Conservation (phyloP, 2,329 filamentous ascomycete species). For the Alternaria arborescens region DNA sequence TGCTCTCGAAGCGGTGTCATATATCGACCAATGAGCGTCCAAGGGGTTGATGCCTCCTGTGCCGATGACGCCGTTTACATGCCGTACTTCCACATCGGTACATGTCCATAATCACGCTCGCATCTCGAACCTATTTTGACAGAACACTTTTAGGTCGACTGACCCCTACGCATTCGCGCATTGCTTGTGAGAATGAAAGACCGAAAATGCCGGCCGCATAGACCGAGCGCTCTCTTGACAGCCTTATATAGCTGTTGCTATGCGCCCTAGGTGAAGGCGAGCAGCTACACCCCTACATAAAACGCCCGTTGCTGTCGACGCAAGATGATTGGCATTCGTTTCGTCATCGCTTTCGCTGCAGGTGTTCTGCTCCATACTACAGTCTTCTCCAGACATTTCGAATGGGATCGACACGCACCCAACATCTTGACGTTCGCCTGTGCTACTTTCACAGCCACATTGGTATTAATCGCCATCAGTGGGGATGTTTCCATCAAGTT, state of each 20-base stretch:
- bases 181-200: background rate
- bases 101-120: background rate
- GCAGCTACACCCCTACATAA: background rate
- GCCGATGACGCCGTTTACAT: background rate
- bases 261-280: background rate
- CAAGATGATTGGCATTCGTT: background rate
- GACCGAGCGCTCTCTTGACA: background rate
- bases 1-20: background rate
- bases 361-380: constrained; percentile 7
- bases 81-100: background rate
- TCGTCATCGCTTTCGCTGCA: constrained; percentile 5
- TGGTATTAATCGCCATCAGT: background rate
- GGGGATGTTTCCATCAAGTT: no score
- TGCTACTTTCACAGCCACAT: background rate
- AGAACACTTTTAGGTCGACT: background rate
- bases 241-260: background rate
- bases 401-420: constrained; percentile 18
- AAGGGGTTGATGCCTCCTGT: background rate
- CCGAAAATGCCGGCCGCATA: background rate
- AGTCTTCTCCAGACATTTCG: constrained; percentile 11
- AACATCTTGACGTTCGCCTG: background rate
- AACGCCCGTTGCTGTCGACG: background rate
- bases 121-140: background rate
- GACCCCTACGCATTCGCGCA: no score
- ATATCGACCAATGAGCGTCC: background rate